These are phyloP conservation scores for Leucogyrophana mollusca DNA, from an alignment of 768 basidiomycete genomes.

Conservation along the genomic window DNA sequence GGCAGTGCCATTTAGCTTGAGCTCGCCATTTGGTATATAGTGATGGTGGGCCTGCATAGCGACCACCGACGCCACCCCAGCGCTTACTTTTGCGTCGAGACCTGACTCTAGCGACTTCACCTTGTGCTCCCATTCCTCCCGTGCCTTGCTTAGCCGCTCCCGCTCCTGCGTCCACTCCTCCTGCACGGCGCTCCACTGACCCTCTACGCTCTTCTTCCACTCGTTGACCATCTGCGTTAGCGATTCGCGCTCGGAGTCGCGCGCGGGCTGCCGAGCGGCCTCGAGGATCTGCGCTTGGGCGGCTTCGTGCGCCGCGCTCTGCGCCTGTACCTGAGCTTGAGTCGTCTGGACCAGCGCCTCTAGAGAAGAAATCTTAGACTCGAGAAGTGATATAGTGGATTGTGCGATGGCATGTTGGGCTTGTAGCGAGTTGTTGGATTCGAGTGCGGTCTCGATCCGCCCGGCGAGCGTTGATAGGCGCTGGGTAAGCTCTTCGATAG, in stretches of 20 bases:
- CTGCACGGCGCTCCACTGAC: conserved; percentile 72
- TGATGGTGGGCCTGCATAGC: conserved; percentile 33
- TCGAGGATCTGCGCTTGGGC: conserved; percentile 32
- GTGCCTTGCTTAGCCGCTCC: conserved; percentile 66
- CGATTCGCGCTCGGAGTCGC: conserved; percentile 43
- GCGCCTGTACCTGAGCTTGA: conserved; percentile 38
- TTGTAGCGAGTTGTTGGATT: conserved; percentile 71
- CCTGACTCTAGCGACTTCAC: conserved; percentile 52
- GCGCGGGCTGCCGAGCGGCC: conserved; percentile 31
- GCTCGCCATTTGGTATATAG: conserved; percentile 28
- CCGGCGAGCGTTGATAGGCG: conserved; percentile 61
- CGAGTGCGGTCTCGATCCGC: conserved; percentile 76
- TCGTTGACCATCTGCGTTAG: conserved; percentile 56
- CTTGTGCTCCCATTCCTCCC: conserved; percentile 79
- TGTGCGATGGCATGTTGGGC: conserved; percentile 78
- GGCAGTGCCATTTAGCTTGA: conserved; percentile 25
- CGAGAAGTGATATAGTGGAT: conserved; percentile 64
- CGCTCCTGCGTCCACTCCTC: conserved; percentile 85
- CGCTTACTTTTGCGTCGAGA: conserved; percentile 43
- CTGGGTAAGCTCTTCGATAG: conserved; percentile 56
- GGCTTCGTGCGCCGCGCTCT: conserved; percentile 34
- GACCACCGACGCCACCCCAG: conserved; percentile 27
- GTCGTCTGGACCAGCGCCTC: conserved; percentile 63
- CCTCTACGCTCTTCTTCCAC: conserved; percentile 81
- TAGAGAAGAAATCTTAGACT: conserved; percentile 65